A percentile compares a stretch with the other conserved stretches of the same genome.
Evolutionary conservation across 805 yeast species (phyloP).

Genomic region (Myxozyma mucilagina): DNA sequence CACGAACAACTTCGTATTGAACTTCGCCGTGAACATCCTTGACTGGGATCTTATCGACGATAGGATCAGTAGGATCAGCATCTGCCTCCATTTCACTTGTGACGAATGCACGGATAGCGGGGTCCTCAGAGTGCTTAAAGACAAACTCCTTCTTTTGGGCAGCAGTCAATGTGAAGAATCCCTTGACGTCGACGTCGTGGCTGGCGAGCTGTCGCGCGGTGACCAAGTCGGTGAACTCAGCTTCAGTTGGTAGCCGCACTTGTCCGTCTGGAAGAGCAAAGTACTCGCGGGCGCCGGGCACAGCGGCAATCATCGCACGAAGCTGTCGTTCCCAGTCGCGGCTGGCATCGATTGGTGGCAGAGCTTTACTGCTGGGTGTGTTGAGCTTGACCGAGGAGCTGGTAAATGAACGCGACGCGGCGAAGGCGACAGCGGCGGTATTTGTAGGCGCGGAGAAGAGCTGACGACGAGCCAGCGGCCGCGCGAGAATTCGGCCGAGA

Average conservation of each 20-base stretch:
- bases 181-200: neutral
- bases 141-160: neutral
- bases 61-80: constrained; percentile 52
- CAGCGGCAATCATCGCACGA: constrained; percentile 48
- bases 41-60: constrained; percentile 81
- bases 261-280: constrained; percentile 77
- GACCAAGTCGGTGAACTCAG: constrained; percentile 71
- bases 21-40: constrained; percentile 77
- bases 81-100: constrained; percentile 28
- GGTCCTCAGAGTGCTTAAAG: neutral
- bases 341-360: constrained; percentile 27
- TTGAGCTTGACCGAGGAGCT: neutral
- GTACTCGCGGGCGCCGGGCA: constrained; percentile 65
- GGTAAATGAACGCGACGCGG: neutral
- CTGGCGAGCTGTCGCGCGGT: constrained; percentile 5
- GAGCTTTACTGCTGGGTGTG: constrained; percentile 4
- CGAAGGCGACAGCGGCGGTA: too few relatives aligned
- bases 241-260: constrained; percentile 65
- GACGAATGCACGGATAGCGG: neutral
- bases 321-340: constrained; percentile 27
- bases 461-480: too few relatives aligned
- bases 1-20: constrained; percentile 75
- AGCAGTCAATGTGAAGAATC: constrained; percentile 1
- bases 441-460: too few relatives aligned
- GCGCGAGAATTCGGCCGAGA: too few relatives aligned